A percentile compares a stretch with the other conserved stretches of the same genome.
Evolutionary conservation across 2,329 filamentous ascomycete species (phyloP).

Genomic region (Myriosclerotinia curreyana): DNA sequence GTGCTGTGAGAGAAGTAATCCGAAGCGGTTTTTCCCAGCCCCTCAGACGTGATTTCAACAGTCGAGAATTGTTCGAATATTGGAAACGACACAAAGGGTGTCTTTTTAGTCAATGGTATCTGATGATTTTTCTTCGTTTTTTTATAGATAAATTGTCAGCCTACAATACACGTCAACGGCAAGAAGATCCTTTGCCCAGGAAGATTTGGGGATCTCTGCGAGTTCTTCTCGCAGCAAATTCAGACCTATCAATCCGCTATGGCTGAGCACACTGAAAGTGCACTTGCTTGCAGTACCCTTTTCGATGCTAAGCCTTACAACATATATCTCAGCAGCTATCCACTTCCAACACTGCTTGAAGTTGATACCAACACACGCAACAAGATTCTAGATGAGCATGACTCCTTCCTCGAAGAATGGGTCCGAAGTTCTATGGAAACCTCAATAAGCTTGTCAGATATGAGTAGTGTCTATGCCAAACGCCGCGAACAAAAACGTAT

Average conservation of each 20-base stretch:
- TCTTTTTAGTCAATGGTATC: background rate
- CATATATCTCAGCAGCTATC: slow-evolving; percentile 6
- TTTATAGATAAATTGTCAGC: background rate
- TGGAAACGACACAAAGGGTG: background rate
- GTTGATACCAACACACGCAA: slow-evolving; percentile 3
- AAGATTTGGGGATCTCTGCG: slow-evolving; percentile 10
- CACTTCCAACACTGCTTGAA: slow-evolving; percentile 6
- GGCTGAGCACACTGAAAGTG: slow-evolving; percentile 13
- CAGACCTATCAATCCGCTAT: slow-evolving; percentile 4
- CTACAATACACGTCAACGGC: slow-evolving; percentile 8
- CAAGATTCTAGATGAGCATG: slow-evolving; percentile 5
- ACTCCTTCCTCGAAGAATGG: slow-evolving; percentile 13
- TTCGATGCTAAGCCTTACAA: slow-evolving; percentile 11
- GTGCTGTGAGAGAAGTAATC: too few relatives aligned
- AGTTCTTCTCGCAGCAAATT: slow-evolving; percentile 13
- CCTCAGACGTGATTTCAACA: too few relatives aligned
- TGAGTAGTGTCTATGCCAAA: slow-evolving; percentile 1
- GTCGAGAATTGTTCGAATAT: too few relatives aligned
- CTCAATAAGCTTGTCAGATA: slow-evolving; percentile 8
- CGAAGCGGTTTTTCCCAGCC: too few relatives aligned
- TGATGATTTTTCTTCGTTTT: background rate
- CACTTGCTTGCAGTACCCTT: slow-evolving; percentile 11
- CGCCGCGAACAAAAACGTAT: background rate
- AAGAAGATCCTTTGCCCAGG: slow-evolving; percentile 10
- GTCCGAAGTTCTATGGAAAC: slow-evolving; percentile 5